Base-by-base conservation (phyloP, 2,329 filamentous ascomycete genomes). In the Xylariaceae sp. region DNA sequence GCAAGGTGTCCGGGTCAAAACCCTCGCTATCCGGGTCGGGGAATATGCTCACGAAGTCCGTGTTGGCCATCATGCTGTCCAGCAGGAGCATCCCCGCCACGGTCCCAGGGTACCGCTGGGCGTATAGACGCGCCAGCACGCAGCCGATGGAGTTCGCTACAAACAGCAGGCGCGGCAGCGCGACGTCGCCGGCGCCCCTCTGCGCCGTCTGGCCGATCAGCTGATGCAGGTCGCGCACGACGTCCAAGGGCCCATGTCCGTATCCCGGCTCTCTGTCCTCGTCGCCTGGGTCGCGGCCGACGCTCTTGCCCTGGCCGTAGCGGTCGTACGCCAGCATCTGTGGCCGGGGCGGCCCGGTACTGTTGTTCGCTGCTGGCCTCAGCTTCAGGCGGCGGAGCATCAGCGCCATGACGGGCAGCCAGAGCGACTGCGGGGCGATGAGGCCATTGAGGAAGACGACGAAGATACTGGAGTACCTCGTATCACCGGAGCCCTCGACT, bases 61-160 rank as follows among this genome's bases (percentile, higher is more conserved):
- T 69, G 52, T 80, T 76, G 13, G 77, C 73, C 55, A 81, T 71
- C 47, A 78, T 73, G 28, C 71, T 76, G 53, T 81, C 78, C 1
- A 82, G 69, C 8, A 80, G 66, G 1, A 81, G 26, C 3, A 73
- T 57, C 0, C 63, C 75, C 0, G 64, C 61, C 0, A 76, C 68
- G 0, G 61, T 64, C 2, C 66, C 63, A 0, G 72, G 68, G 38
- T 76, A 67, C 1, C 58, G 54, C 38, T 69, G 61, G 1, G 73
- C 68, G 51, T 74, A 79, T 8, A 80, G 64, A 1, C 77, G 68
- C 1, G 68, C 68, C 13, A 80, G 57, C 3, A 70, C 66, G 48
- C 72, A 74, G 34, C 75, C 75, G 46, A 78, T 74, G 46, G 69
- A 73, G 55, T 74, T 76, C 48, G 65, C 64, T 8, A 77, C 67